Base-by-base conservation (phyloP, 768 basidiomycete genomes). In the Hypholoma fasciculare region DNA sequence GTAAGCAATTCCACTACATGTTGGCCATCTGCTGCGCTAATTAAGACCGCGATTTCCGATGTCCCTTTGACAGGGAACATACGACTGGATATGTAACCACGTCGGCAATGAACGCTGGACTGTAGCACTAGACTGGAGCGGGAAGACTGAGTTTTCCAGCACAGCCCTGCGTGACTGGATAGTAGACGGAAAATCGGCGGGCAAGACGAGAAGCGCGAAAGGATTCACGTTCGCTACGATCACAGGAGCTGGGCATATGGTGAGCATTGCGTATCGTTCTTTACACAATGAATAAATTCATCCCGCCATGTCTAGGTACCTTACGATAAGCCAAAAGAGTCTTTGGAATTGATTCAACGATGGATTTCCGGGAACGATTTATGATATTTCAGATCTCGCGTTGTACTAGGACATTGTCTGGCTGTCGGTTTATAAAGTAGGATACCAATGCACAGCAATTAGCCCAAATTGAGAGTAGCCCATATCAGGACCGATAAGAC, bases 81-180 rank as follows among this genome's bases (percentile, higher is more conserved):
- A 87, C 57, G 88, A 90, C 62, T 89, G 84, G 85, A 85, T 85
- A 52, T 91, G 89, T 70, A 90, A 90, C 67, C 87, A 85, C 79
- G 72, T 89, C 26, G 88, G 86, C 5, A 92, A 92, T 67, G 82
- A 87, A 64, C 74, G 79, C 27, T 93, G 90, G 90, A 83, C 85
- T 7, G 71, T 86, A 50, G 72, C 73, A 27, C 75, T 94, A 60
- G 83, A 89, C 55, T 94, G 92, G 92, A 83, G 80, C 47, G 89
- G 89, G 2, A 72, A 80, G 50, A 64, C 63, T 60, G 80, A 63
- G 74, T 78, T 64, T 83, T 68, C 9, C 50, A 68, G 6, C 57
- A 62, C 62, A 73, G 72, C 75, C 16, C 69, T 86, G 68, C 72
- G 79, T 54, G 82, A 83, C 37, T 93, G 92, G 91, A 63, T 68